A percentile compares a stretch with the other conserved stretches of the same genome.
phyloP scores from a whole-genome alignment of 345 rosid genomes.

The Hibiscus syriacus region DNA sequence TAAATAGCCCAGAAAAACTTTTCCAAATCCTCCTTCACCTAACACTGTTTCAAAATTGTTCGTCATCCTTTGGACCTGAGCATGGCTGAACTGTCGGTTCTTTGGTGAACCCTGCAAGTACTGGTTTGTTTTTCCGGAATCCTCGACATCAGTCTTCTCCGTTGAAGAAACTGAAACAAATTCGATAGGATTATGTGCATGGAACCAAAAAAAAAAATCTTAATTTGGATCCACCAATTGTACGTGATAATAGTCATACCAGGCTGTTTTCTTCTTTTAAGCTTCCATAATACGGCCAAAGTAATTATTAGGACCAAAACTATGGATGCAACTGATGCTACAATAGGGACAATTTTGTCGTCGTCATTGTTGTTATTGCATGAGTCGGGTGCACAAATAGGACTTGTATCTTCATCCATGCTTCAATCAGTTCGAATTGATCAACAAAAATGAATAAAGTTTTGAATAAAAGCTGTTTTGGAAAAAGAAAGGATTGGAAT shows the following conservation, averaged over 20 bases:
- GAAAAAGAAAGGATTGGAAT: background rate
- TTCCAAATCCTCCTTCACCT: conserved; percentile 52
- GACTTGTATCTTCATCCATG: background rate
- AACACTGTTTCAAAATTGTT: conserved; percentile 28
- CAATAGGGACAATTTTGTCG: conserved; percentile 9
- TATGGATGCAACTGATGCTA: conserved; percentile 17
- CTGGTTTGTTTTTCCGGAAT: background rate
- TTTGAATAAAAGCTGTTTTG: too few species aligned
- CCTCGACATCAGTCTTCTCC: background rate
- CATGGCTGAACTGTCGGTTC: conserved; percentile 24
- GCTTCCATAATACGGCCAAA: conserved; percentile 5
- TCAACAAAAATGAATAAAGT: too few species aligned
- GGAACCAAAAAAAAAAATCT: background rate
- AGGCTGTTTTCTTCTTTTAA: too few species aligned
- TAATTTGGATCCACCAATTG: background rate
- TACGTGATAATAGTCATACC: background rate
- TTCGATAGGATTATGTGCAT: background rate
- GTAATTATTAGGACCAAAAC: conserved; percentile 16
- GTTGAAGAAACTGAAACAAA: background rate
- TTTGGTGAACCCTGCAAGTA: conserved; percentile 6
- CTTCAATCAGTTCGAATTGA: background rate
- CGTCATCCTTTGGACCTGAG: conserved; percentile 34
- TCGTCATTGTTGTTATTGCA: background rate
- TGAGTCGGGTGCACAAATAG: background rate
- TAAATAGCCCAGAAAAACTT: conserved; percentile 35